These are phyloP conservation scores for Tolypocladium ovalisporum DNA, from an alignment of 2,329 filamentous ascomycete genomes.

Conservation along the genomic window DNA sequence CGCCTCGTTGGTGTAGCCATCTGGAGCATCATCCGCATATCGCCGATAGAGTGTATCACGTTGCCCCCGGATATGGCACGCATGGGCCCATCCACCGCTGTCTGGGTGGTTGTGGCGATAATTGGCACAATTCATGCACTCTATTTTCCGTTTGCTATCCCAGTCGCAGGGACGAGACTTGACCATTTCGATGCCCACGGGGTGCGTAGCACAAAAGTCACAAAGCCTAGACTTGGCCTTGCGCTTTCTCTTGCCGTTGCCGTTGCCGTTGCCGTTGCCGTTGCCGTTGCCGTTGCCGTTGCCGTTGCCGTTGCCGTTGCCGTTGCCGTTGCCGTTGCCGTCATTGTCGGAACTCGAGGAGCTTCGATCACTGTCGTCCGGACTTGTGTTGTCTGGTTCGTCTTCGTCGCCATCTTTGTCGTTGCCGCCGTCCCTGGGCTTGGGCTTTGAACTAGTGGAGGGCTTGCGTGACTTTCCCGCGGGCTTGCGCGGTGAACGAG, in stretches of 20 bases:
- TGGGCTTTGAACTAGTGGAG: background rate
- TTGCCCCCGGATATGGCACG: conserved; percentile 4
- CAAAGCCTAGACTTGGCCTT: conserved; percentile 1
- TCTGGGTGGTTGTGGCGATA: conserved; percentile 4
- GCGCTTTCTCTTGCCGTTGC: background rate
- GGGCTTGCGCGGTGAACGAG: background rate
- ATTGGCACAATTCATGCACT: conserved; percentile 16
- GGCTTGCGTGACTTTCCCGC: background rate
- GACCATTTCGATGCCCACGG: conserved; percentile 1
- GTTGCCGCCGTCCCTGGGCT: background rate
- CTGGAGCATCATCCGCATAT: conserved; percentile 7
- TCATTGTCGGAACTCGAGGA: background rate
- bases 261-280: background rate
- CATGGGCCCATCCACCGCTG: background rate
- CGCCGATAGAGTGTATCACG: conserved; percentile 2
- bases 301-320: background rate
- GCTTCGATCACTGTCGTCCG: background rate
- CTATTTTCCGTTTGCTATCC: conserved; percentile 4
- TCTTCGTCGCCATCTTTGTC: background rate
- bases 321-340: background rate
- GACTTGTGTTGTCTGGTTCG: background rate
- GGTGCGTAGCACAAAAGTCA: conserved; percentile 6
- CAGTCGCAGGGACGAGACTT: conserved; percentile 6
- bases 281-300: background rate
- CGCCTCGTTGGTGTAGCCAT: conserved; percentile 1